These are phyloP conservation scores for Baorangia bicolor DNA, from an alignment of 768 basidiomycete genomes.

Conservation along the genomic window DNA sequence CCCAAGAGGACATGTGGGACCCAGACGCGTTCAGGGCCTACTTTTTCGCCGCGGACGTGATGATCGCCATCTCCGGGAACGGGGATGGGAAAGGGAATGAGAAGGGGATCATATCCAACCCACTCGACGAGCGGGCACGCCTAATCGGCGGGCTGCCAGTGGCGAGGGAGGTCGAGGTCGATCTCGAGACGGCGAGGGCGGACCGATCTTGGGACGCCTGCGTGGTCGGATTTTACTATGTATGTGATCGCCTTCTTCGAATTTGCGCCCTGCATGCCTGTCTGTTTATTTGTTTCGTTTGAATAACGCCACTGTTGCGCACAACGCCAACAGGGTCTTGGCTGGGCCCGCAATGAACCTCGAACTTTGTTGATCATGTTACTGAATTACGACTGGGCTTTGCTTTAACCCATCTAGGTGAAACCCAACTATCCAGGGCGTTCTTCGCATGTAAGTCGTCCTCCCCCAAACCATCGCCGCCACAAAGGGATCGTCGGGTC, in stretches of 20 bases:
- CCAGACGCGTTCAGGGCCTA: conserved; percentile 64
- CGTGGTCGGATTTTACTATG: conserved; percentile 79
- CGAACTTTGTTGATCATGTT: not conserved
- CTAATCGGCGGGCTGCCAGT: no score
- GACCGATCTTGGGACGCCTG: conserved; percentile 65
- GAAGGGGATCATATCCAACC: not conserved
- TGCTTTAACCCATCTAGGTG: conserved; percentile 39
- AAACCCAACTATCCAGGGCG: conserved; percentile 91
- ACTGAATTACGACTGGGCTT: not conserved
- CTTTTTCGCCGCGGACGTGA: conserved; percentile 75
- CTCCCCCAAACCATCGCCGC: not conserved
- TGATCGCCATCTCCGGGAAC: conserved; percentile 62
- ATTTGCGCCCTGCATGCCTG: no score
- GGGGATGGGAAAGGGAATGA: not conserved
- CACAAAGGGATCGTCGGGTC: not conserved
- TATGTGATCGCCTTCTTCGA: no score
- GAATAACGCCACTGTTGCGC: no score
- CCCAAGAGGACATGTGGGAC: conserved; percentile 66
- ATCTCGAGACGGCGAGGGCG: conserved; percentile 31
- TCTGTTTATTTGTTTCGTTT: no score
- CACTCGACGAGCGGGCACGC: not conserved
- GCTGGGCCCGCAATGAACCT: not conserved
- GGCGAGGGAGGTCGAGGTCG: not conserved
- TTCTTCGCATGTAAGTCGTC: conserved; percentile 78
- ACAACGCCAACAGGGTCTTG: not conserved